phyloP scores from a whole-genome alignment of 129 eudicot species.

The Solidago caesia region DNA sequence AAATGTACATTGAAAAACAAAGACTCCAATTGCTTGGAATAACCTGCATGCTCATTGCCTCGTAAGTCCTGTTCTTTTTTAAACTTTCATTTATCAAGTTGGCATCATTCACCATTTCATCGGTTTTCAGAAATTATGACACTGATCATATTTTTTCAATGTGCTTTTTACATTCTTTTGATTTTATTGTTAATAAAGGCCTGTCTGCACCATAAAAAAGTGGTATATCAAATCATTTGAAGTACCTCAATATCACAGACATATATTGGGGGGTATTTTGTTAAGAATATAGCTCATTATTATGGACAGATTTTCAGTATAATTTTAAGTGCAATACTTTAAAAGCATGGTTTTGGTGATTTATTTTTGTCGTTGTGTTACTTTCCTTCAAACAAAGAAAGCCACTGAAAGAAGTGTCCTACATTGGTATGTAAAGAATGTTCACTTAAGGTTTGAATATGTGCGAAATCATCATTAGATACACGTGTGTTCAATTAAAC shows the following conservation, averaged over 20 bases:
- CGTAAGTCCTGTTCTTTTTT: constrained; percentile 57
- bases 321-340: neutral
- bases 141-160: neutral
- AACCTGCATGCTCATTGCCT: constrained; percentile 98
- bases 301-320: neutral
- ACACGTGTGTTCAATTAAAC: neutral
- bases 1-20: constrained; percentile 67
- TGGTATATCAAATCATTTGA: neutral
- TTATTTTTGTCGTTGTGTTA: neutral
- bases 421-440: neutral
- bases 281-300: neutral
- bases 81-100: neutral
- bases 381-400: neutral
- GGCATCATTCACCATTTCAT: neutral
- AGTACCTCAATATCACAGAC: neutral
- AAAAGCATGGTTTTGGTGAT: neutral
- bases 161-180: neutral
- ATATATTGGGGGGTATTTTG: neutral
- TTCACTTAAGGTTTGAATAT: neutral
- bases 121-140: neutral
- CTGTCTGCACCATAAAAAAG: neutral
- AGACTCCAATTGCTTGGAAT: constrained; percentile 90
- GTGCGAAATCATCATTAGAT: neutral
- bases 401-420: neutral
- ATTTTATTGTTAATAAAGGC: neutral